Evolutionary conservation across 768 basidiomycete genomes (phyloP).

Genomic region (Suillus alpinus): DNA sequence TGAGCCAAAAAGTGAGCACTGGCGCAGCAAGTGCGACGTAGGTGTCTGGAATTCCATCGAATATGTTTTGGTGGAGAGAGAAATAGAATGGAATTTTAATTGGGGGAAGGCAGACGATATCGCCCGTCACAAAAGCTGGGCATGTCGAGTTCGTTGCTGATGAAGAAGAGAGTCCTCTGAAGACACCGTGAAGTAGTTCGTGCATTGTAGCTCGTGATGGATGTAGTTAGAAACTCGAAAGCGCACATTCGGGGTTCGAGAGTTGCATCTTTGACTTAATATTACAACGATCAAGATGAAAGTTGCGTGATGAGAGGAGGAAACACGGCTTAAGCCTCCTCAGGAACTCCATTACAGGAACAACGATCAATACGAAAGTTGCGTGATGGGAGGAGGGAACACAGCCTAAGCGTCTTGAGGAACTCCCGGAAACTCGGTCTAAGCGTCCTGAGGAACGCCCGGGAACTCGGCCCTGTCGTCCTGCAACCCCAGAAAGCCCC

Average conservation of each 20-base stretch:
- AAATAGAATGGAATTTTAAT: conserved; percentile 55
- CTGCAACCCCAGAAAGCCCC: conserved; percentile 35
- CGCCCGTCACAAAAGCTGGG: conserved; percentile 29
- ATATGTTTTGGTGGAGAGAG: conserved; percentile 39
- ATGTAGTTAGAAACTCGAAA: background rate
- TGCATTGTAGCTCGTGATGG: conserved; percentile 5
- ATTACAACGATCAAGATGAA: conserved; percentile 3
- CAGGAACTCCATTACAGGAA: background rate
- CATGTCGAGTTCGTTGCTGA: conserved; percentile 36
- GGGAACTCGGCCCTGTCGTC: conserved; percentile 57
- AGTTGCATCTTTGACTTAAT: conserved; percentile 68
- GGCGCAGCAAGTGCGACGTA: conserved; percentile 74
- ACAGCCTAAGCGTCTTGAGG: conserved; percentile 67
- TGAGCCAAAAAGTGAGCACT: conserved; percentile 78
- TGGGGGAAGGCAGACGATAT: conserved; percentile 33
- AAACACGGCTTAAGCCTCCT: no score
- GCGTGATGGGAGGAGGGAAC: background rate
- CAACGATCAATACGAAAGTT: background rate
- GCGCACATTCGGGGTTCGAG: background rate
- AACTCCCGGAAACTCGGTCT: conserved; percentile 70
- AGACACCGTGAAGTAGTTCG: conserved; percentile 8
- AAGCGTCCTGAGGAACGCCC: no score
- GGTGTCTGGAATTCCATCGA: conserved; percentile 67
- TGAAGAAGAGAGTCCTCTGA: background rate
- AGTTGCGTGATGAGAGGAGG: background rate